phyloP scores from a whole-genome alignment of 768 basidiomycete species.

The Lentinula lateritia region DNA sequence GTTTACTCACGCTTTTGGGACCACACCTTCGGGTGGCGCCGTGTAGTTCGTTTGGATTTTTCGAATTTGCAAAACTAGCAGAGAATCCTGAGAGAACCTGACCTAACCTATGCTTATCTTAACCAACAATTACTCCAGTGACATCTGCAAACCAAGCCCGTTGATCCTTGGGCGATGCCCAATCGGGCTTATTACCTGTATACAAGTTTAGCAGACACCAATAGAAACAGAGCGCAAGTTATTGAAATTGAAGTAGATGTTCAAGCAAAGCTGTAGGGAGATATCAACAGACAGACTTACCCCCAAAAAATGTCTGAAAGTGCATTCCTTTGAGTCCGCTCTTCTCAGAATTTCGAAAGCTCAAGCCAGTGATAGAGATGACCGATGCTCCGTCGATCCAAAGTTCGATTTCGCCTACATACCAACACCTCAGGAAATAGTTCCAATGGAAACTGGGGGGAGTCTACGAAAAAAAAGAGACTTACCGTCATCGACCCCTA shows the following conservation, averaged over 20 bases:
- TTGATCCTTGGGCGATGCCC: conserved; percentile 62
- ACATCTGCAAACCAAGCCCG: conserved; percentile 55
- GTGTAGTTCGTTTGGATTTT: too few relatives aligned
- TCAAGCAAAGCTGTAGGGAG: not conserved
- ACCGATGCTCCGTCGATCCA: conserved; percentile 59
- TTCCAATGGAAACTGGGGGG: too few relatives aligned
- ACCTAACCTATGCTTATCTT: not conserved
- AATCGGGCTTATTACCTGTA: conserved; percentile 46
- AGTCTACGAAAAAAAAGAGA: not conserved
- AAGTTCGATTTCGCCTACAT: conserved; percentile 57
- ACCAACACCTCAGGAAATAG: not conserved
- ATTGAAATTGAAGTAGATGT: too few relatives aligned
- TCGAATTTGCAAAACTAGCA: too few relatives aligned
- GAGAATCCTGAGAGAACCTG: too few relatives aligned
- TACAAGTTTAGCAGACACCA: not conserved
- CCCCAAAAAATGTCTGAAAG: conserved; percentile 78
- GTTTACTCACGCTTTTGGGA: too few relatives aligned
- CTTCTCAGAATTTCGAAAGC: conserved; percentile 35
- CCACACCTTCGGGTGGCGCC: too few relatives aligned
- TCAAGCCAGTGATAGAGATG: conserved; percentile 43
- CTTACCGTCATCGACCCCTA: conserved; percentile 54
- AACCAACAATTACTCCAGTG: conserved; percentile 31
- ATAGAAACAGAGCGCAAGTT: not conserved
- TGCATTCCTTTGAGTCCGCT: conserved; percentile 62
- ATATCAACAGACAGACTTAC: conserved; percentile 23